phyloP scores from a whole-genome alignment of 345 rosid genomes.

The Nephelium lappaceum region DNA sequence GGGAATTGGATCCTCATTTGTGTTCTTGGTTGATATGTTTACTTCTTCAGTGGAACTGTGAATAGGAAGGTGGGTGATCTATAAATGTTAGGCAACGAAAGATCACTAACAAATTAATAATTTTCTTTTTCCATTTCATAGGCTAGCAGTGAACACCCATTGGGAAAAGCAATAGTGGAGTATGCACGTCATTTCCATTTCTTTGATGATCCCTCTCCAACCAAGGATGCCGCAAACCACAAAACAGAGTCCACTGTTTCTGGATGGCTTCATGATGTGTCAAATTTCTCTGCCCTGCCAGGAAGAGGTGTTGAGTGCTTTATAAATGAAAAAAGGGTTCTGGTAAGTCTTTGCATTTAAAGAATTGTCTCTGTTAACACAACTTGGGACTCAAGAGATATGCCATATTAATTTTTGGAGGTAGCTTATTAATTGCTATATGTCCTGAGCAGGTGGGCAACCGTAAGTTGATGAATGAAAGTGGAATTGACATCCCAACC shows the following conservation, averaged over 20 bases:
- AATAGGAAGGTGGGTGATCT: neutral
- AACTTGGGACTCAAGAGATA: neutral
- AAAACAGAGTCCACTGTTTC: slow-evolving; percentile 38
- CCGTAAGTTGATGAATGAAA: slow-evolving; percentile 80
- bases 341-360: slow-evolving; percentile 45
- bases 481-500: slow-evolving; percentile 56
- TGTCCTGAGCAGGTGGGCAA: slow-evolving; percentile 74
- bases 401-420: neutral
- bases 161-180: slow-evolving; percentile 85
- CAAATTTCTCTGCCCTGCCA: slow-evolving; percentile 78
- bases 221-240: slow-evolving; percentile 39
- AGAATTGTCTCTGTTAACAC: neutral
- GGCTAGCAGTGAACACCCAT: slow-evolving; percentile 99
- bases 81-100: neutral
- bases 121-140: slow-evolving; percentile 30
- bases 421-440: slow-evolving; percentile 15
- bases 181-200: slow-evolving; percentile 93
- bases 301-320: slow-evolving; percentile 88
- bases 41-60: no score
- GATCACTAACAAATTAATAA: neutral
- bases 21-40: neutral
- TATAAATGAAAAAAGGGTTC: slow-evolving; percentile 59
- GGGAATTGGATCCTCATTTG: neutral
- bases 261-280: slow-evolving; percentile 79
- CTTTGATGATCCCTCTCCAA: slow-evolving; percentile 61